Evolutionary conservation across 179 eudicot genomes (phyloP).

Genomic region (Vitellaria paradoxa): DNA sequence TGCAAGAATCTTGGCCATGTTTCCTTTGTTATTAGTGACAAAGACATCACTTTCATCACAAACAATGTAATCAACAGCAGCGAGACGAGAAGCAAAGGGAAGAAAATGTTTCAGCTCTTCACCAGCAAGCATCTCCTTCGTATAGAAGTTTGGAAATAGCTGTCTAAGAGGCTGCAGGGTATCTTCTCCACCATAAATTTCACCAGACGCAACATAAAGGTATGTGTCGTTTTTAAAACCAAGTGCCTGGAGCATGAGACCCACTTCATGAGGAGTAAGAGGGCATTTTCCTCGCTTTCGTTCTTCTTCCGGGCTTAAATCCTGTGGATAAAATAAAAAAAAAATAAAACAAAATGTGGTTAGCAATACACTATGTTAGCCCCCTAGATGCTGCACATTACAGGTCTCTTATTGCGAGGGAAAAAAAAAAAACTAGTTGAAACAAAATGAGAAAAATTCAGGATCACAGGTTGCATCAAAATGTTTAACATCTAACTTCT

Average conservation of each 20-base stretch:
- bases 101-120: constrained; percentile 67
- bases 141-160: constrained; percentile 88
- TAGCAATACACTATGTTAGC: too few species aligned
- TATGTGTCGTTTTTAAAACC: constrained; percentile 80
- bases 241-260: constrained; percentile 88
- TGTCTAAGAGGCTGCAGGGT: constrained; percentile 80
- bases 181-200: constrained; percentile 93
- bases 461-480: too few species aligned
- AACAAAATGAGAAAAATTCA: too few species aligned
- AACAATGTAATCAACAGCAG: constrained; percentile 95
- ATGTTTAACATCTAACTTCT: too few species aligned
- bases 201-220: constrained; percentile 95
- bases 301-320: constrained; percentile 77
- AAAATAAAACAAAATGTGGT: too few species aligned
- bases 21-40: constrained; percentile 93
- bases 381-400: too few species aligned
- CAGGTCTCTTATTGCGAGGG: too few species aligned
- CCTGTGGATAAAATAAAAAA: constrained; percentile 33
- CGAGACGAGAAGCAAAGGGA: constrained; percentile 91
- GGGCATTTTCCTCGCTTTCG: constrained; percentile 94
- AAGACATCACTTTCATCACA: constrained; percentile 97
- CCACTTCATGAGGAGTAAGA: constrained; percentile 95
- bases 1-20: constrained; percentile 95
- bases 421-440: too few species aligned
- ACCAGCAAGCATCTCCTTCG: constrained; percentile 82